These are phyloP conservation scores for Elsinoe perseae DNA, from an alignment of 2,329 filamentous ascomycete species.

Conservation along the genomic window DNA sequence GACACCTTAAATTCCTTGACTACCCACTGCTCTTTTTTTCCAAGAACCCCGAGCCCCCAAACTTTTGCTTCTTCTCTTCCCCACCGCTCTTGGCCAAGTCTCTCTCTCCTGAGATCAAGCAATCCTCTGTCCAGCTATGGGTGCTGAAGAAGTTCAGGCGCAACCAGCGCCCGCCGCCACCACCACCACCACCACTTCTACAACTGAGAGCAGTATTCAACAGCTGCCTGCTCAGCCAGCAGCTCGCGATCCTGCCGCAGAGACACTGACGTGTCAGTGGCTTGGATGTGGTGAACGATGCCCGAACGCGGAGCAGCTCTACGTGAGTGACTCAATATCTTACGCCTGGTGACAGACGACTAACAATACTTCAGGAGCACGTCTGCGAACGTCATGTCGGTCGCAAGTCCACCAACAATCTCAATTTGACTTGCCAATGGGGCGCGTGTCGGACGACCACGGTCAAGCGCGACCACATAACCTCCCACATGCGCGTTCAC, in stretches of 20 bases:
- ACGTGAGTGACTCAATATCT: constrained; percentile 42
- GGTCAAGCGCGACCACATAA: constrained; percentile 98
- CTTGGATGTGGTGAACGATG: constrained; percentile 54
- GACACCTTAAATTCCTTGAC: constrained; percentile 2
- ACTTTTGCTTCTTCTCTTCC: background rate
- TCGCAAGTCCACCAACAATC: constrained; percentile 97
- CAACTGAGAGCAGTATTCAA: constrained; percentile 8
- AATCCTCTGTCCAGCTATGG: constrained; percentile 5
- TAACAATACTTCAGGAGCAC: constrained; percentile 61
- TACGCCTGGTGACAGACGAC: constrained; percentile 17
- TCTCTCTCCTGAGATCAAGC: background rate
- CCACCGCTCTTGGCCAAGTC: constrained; percentile 2
- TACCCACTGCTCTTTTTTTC: background rate
- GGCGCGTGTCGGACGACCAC: constrained; percentile 92
- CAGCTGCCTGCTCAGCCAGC: constrained; percentile 23
- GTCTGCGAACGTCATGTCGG: constrained; percentile 98
- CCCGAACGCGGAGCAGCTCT: constrained; percentile 52
- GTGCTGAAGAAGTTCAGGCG: constrained; percentile 12
- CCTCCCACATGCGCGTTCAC: constrained; percentile 95
- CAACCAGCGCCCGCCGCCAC: constrained; percentile 1
- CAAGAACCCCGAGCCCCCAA: background rate
- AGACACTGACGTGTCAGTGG: constrained; percentile 53
- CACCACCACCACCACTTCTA: background rate
- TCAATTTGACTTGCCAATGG: constrained; percentile 96
- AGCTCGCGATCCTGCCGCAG: constrained; percentile 30